Base-by-base conservation (phyloP, 2,329 filamentous ascomycete genomes). In the Davidsoniella eucalypti region DNA sequence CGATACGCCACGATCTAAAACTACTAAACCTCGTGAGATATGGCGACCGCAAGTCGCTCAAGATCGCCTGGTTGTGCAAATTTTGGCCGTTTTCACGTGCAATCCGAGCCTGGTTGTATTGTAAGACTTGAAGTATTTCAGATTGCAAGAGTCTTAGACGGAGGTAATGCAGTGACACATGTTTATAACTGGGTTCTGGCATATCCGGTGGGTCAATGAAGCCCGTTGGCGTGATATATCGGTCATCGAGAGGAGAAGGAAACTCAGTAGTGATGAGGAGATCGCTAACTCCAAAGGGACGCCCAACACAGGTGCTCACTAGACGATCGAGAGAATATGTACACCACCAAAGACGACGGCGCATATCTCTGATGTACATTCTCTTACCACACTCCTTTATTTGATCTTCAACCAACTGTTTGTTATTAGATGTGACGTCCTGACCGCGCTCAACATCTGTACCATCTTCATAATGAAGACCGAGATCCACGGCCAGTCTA, bases 221-320 rank as follows among this genome's bases (percentile, higher is more conserved):
- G 8, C 90, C 88, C 16, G 73, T 71, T 7, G 80, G 78, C 1
- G 87, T 94, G 59, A 96, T 94, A 61, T 83, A 88, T 54, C 79
- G 76, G 64, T 96, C 90, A 58, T 95, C 88, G 38, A 94, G 70
- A 49, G 88, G 65, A 3, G 87, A 94, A 1, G 90, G 90, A 56
- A 95, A 93, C 60, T 94, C 87, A 1, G 90, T 95, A 12, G 90
- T 96, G 58, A 96, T 86, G 55, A 94, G 86, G 61, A 94, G 85
- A 66, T 96, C 92, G n/a, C 84, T 88, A 55, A 96, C 87, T 26
- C 90, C 88, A 59, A 95, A 93, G 5, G 90, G 92, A 50, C 90
- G 74, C 37, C 90, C 90, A 23, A 96, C 90, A 58, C 88, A 95
- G 18, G 87, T 88, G 59, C 87, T 92, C 47, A 96, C 90, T 4